A percentile compares a stretch with the other conserved stretches of the same genome.
Conservation (phyloP, 2,329 filamentous ascomycete genomes). For the Fusarium sp. region DNA sequence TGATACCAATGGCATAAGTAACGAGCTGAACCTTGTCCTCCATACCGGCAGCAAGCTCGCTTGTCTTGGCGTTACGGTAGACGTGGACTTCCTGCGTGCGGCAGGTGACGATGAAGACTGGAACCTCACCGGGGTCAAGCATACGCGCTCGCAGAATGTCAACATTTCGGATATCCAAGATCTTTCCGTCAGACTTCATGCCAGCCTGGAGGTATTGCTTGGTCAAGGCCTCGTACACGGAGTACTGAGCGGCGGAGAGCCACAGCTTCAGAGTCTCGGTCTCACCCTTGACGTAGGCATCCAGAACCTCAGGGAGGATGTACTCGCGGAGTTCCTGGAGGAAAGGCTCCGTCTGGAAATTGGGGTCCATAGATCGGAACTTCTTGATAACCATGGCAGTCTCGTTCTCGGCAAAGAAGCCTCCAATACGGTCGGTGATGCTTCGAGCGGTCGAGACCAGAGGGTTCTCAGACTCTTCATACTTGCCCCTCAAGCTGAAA, state of each 20-base stretch:
- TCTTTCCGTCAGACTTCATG: constrained; percentile 92
- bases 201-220: constrained; percentile 95
- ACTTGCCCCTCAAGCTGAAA: constrained; percentile 85
- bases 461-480: constrained; percentile 97
- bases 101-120: constrained; percentile 97
- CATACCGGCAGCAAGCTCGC: constrained; percentile 93
- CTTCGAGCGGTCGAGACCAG: constrained; percentile 91
- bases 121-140: constrained; percentile 86
- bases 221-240: constrained; percentile 95
- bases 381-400: constrained; percentile 98
- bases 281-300: constrained; percentile 98
- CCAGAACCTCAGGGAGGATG: constrained; percentile 94
- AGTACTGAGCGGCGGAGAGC: constrained; percentile 96
- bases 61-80: constrained; percentile 90
- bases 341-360: constrained; percentile 95
- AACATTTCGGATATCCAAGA: constrained; percentile 93
- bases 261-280: constrained; percentile 90
- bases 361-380: constrained; percentile 94
- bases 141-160: constrained; percentile 86
- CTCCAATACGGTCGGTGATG: constrained; percentile 91
- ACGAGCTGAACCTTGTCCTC: constrained; percentile 99
- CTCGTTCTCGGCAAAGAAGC: constrained; percentile 99
- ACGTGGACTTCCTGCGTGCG: constrained; percentile 98
- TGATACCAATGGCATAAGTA: constrained; percentile 97
- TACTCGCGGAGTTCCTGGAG: constrained; percentile 96